phyloP scores from a whole-genome alignment of 1,284 basidiomycete genomes.

The Agaricales sp. region DNA sequence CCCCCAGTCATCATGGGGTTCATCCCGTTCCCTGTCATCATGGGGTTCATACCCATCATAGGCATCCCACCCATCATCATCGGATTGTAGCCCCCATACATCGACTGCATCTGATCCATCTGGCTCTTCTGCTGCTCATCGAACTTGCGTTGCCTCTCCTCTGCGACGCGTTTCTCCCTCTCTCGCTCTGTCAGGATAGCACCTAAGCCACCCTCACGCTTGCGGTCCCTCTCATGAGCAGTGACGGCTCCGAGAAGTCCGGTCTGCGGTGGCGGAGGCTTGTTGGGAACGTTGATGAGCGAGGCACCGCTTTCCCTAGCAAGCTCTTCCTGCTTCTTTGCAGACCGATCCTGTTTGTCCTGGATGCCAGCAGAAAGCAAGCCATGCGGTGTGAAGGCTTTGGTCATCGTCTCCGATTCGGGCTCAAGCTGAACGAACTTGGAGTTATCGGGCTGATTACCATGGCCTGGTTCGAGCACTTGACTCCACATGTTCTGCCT shows the following conservation, averaged over 20 bases:
- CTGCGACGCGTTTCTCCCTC: constrained; percentile 80
- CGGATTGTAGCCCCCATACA: constrained; percentile 67
- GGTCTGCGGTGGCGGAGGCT: constrained; percentile 91
- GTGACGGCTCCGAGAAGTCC: constrained; percentile 94
- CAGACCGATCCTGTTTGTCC: constrained; percentile 91
- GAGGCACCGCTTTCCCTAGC: constrained; percentile 86
- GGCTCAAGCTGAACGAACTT: constrained; percentile 77
- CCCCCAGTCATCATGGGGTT: constrained; percentile 32
- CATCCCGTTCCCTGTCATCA: constrained; percentile 17
- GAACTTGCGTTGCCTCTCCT: constrained; percentile 86
- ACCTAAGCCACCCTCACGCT: constrained; percentile 90
- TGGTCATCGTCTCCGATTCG: constrained; percentile 69
- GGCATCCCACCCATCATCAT: constrained; percentile 36
- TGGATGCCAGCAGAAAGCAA: constrained; percentile 90
- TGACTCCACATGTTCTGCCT: constrained; percentile 77
- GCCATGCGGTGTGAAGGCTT: constrained; percentile 91
- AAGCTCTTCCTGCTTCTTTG: constrained; percentile 88
- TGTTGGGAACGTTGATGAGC: constrained; percentile 88
- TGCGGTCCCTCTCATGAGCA: constrained; percentile 88
- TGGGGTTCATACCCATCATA: constrained; percentile 44
- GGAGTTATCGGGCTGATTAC: constrained; percentile 24
- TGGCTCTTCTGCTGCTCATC: constrained; percentile 87
- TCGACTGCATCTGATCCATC: constrained; percentile 74
- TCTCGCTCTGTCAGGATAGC: constrained; percentile 92
- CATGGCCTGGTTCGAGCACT: constrained; percentile 55